phyloP scores from a whole-genome alignment of 1,284 basidiomycete genomes.

The Leccinum solheimii region DNA sequence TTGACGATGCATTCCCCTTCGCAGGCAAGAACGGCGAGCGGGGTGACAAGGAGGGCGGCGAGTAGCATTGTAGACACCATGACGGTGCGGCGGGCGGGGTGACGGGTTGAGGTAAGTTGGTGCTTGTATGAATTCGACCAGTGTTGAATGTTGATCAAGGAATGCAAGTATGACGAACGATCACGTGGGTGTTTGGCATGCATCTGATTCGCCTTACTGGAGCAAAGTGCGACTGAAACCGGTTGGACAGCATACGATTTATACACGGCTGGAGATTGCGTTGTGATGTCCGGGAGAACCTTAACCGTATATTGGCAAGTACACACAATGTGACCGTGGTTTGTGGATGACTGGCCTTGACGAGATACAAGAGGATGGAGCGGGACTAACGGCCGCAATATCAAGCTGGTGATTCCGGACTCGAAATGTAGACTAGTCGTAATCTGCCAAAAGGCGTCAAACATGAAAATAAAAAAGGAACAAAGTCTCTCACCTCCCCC shows the following conservation, averaged over 20 bases:
- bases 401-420: background rate
- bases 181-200: slow-evolving; percentile 27
- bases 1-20: slow-evolving; percentile 67
- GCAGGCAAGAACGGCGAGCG: slow-evolving; percentile 51
- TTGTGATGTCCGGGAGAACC: background rate
- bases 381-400: slow-evolving; percentile 10
- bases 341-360: slow-evolving; percentile 2
- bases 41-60: slow-evolving; percentile 25
- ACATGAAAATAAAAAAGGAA: background rate
- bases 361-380: background rate
- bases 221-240: background rate
- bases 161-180: background rate
- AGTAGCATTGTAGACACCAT: slow-evolving; percentile 28
- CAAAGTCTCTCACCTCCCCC: slow-evolving; percentile 26
- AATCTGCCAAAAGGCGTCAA: slow-evolving; percentile 17
- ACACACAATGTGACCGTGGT: background rate
- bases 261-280: background rate
- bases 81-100: slow-evolving; percentile 11
- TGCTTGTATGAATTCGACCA: background rate
- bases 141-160: background rate
- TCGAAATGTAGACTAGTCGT: slow-evolving; percentile 22
- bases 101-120: slow-evolving; percentile 3
- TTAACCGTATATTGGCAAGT: too few relatives aligned
- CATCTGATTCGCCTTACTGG: background rate
- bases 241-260: background rate